Percentiles rank a stretch among this genome's conserved stretches.
Evolutionary conservation across 495 filamentous ascomycete genomes (phyloP).

Genomic region (Aspergillus ostianus): DNA sequence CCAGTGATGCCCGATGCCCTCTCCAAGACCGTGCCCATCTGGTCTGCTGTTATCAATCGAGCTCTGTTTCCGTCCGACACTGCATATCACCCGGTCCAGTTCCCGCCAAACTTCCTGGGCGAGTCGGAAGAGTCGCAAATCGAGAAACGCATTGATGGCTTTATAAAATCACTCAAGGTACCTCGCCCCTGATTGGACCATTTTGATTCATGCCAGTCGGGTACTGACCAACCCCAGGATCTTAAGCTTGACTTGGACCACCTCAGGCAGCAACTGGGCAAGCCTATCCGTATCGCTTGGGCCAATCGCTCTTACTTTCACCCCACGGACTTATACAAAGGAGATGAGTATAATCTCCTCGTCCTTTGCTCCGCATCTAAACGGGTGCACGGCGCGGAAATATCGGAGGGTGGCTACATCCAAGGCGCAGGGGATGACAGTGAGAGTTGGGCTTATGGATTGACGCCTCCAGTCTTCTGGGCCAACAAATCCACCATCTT

Average conservation of each 20-base stretch:
- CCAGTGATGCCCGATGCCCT: slow-evolving; percentile 87
- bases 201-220: background rate
- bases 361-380: slow-evolving; percentile 81
- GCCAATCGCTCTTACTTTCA: slow-evolving; percentile 43
- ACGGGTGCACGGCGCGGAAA: slow-evolving; percentile 61
- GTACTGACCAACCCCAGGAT: slow-evolving; percentile 28
- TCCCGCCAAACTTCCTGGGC: slow-evolving; percentile 66
- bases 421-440: slow-evolving; percentile 93
- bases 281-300: slow-evolving; percentile 43
- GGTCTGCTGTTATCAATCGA: slow-evolving; percentile 81
- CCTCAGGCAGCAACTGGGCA: slow-evolving; percentile 35
- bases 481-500: slow-evolving; percentile 55
- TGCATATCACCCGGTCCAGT: slow-evolving; percentile 53
- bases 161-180: slow-evolving; percentile 62
- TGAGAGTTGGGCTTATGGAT: slow-evolving; percentile 79
- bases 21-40: slow-evolving; percentile 90
- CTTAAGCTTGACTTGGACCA: slow-evolving; percentile 50
- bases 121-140: slow-evolving; percentile 80
- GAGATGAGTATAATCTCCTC: slow-evolving; percentile 54
- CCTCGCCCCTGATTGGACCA: background rate
- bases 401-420: slow-evolving; percentile 75
- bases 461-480: slow-evolving; percentile 82
- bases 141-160: slow-evolving; percentile 59
- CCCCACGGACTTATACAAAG: slow-evolving; percentile 37
- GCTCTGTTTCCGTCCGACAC: slow-evolving; percentile 64